These are phyloP conservation scores for Corniculantispora saksenae DNA, from an alignment of 2,329 filamentous ascomycete genomes.

Conservation along the genomic window DNA sequence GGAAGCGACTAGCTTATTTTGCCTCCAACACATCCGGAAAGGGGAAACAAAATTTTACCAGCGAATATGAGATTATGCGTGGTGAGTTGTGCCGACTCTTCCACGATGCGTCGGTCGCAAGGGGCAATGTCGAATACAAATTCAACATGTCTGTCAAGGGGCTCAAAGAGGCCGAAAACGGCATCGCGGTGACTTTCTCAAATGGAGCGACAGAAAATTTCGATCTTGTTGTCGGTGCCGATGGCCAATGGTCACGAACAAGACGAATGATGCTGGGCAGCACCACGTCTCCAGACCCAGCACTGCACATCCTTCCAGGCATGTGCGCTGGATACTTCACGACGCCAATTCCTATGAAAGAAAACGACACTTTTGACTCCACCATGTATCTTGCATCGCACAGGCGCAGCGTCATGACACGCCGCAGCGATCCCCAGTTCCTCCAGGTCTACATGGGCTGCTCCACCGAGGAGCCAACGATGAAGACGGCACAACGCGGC, in stretches of 20 bases:
- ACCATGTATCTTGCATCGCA: slow-evolving; percentile 39
- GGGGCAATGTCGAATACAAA: slow-evolving; percentile 28
- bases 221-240: slow-evolving; percentile 57
- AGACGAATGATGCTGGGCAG: slow-evolving; percentile 42
- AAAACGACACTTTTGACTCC: slow-evolving; percentile 33
- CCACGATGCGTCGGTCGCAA: slow-evolving; percentile 31
- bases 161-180: slow-evolving; percentile 28
- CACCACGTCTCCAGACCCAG: slow-evolving; percentile 21
- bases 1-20: slow-evolving; percentile 41
- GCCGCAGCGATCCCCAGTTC: slow-evolving; percentile 38
- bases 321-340: slow-evolving; percentile 36
- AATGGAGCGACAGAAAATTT: slow-evolving; percentile 45
- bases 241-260: slow-evolving; percentile 54
- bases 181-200: slow-evolving; percentile 42
- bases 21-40: slow-evolving; percentile 30
- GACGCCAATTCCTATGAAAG: slow-evolving; percentile 28
- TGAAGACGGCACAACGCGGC: slow-evolving; percentile 26
- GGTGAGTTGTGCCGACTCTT: slow-evolving; percentile 50
- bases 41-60: slow-evolving; percentile 40
- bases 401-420: slow-evolving; percentile 40
- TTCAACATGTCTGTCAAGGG: slow-evolving; percentile 31
- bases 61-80: slow-evolving; percentile 57
- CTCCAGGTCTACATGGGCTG: slow-evolving; percentile 42
- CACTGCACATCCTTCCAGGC: slow-evolving; percentile 26
- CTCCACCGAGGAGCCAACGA: slow-evolving; percentile 22